Evolutionary conservation across 192 early-diverging fungal genomes (phyloP).

Genomic region (Coemansia sp.): DNA sequence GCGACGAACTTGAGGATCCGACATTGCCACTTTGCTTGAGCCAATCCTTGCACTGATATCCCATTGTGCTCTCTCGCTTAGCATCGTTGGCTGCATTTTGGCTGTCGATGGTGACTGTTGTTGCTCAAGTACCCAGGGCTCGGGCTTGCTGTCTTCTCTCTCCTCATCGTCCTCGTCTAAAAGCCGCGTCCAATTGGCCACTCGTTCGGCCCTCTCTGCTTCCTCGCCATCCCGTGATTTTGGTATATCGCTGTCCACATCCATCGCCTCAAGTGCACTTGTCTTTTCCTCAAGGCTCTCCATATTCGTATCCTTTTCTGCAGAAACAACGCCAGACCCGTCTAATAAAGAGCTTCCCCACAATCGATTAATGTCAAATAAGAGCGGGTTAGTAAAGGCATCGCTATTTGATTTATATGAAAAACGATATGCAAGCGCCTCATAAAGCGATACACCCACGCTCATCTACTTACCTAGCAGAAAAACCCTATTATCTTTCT

Average conservation of each 20-base stretch:
- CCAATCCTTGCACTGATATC: slow-evolving; percentile 30
- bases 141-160: slow-evolving; percentile 1
- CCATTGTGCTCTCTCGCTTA: slow-evolving; percentile 41
- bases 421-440: too few relatives aligned
- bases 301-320: neutral
- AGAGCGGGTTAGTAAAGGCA: too few relatives aligned
- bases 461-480: neutral
- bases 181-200: neutral
- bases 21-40: slow-evolving; percentile 13
- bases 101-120: neutral
- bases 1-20: slow-evolving; percentile 14
- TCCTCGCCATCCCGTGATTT: neutral
- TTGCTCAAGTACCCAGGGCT: neutral
- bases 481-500: too few relatives aligned
- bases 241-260: neutral
- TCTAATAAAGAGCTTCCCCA: too few relatives aligned
- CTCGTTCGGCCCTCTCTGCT: neutral
- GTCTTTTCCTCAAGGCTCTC: neutral
- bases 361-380: too few relatives aligned
- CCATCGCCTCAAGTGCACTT: neutral
- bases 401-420: too few relatives aligned
- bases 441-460: too few relatives aligned
- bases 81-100: slow-evolving; percentile 3
- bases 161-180: slow-evolving; percentile 1
- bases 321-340: neutral